Percentiles rank a stretch among this genome's conserved stretches.
Evolutionary conservation across 352 stramenopile species (phyloP).

Genomic region (Nothophytophthora sp.): DNA sequence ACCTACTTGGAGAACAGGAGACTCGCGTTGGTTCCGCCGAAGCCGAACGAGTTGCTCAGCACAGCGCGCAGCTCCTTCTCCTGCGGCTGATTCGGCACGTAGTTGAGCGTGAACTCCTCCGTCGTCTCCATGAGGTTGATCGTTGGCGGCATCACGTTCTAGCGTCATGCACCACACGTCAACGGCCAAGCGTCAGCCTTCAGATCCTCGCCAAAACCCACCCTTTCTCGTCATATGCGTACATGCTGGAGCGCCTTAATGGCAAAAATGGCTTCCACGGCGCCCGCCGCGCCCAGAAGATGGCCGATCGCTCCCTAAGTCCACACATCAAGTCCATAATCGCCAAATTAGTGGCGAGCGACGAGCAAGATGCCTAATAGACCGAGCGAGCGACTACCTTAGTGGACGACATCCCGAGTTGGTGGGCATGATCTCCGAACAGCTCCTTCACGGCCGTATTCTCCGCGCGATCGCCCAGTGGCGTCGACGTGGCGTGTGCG

Average conservation of each 20-base stretch:
- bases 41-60: slow-evolving; percentile 97
- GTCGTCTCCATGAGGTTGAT: slow-evolving; percentile 89
- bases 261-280: slow-evolving; percentile 95
- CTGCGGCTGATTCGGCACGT: slow-evolving; percentile 69
- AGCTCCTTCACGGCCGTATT: slow-evolving; percentile 90
- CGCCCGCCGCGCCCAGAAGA: slow-evolving; percentile 95
- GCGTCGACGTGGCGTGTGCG: slow-evolving; percentile 98
- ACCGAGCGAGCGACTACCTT: slow-evolving; percentile 44
- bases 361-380: neutral
- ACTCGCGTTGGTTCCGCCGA: slow-evolving; percentile 96
- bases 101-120: slow-evolving; percentile 85
- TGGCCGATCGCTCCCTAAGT: slow-evolving; percentile 91
- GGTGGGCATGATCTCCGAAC: slow-evolving; percentile 56
- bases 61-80: slow-evolving; percentile 79
- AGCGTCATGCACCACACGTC: neutral
- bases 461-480: slow-evolving; percentile 96
- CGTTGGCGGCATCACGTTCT: slow-evolving; percentile 93
- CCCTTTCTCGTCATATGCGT: slow-evolving; percentile 8
- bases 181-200: no score
- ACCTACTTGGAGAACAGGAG: slow-evolving; percentile 76
- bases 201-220: neutral
- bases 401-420: slow-evolving; percentile 77
- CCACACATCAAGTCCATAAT: neutral
- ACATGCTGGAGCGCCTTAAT: slow-evolving; percentile 92
- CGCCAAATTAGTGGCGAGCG: neutral